These are phyloP conservation scores for Mortierella antarctica DNA, from an alignment of 192 early-diverging fungal genomes.

Conservation along the genomic window DNA sequence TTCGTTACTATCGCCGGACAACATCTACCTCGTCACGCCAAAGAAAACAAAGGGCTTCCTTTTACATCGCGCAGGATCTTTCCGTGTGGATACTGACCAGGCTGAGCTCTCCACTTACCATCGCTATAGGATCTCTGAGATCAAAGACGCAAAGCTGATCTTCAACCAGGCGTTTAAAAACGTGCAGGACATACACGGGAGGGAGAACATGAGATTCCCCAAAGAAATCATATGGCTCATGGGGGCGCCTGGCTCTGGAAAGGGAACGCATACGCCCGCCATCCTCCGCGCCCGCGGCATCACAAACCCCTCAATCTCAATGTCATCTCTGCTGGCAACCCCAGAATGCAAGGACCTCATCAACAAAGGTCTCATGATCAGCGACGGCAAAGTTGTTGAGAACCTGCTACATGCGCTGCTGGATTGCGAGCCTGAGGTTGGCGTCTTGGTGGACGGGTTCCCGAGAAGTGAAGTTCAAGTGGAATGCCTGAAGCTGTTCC, in stretches of 20 bases:
- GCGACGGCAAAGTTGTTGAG: constrained; percentile 65
- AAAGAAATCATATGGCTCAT: constrained; percentile 69
- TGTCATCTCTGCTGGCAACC: constrained; percentile 61
- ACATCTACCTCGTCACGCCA: too few relatives aligned
- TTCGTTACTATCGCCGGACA: too few relatives aligned
- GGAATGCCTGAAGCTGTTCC: constrained; percentile 62
- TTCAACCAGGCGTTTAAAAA: constrained; percentile 72
- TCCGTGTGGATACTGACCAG: too few relatives aligned
- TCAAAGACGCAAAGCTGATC: constrained; percentile 70
- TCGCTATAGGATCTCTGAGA: constrained; percentile 55
- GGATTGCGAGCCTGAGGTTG: constrained; percentile 62
- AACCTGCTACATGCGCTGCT: constrained; percentile 61
- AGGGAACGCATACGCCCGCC: constrained; percentile 68
- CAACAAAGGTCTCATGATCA: constrained; percentile 67
- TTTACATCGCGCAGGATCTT: too few relatives aligned
- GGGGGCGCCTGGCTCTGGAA: constrained; percentile 69
- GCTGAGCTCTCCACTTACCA: neutral
- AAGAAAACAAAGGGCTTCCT: too few relatives aligned
- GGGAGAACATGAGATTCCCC: constrained; percentile 63
- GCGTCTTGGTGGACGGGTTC: constrained; percentile 66
- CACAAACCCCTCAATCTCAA: constrained; percentile 66
- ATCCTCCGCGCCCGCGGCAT: constrained; percentile 66
- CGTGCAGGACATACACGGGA: constrained; percentile 62
- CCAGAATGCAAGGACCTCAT: constrained; percentile 69
- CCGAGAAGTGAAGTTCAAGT: constrained; percentile 69